phyloP scores from a whole-genome alignment of 257 asterid species.

The Solanum stenotomum region DNA sequence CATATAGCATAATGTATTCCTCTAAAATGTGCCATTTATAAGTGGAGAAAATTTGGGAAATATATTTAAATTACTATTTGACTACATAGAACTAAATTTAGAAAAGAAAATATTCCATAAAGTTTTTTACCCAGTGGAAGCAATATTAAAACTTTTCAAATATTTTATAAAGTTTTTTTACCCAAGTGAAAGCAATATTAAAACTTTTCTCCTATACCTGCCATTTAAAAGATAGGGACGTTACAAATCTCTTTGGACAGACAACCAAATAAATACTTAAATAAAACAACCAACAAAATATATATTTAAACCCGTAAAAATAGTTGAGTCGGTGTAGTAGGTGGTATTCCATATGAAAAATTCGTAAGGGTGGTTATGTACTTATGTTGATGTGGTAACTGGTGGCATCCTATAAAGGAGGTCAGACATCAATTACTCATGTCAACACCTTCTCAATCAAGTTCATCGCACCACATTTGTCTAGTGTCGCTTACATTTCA shows the following conservation, averaged over 20 bases:
- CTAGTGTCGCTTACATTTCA: background rate
- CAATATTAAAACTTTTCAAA: background rate
- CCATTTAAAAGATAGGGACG: background rate
- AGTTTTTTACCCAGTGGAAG: background rate
- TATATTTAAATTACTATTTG: background rate
- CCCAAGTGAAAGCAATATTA: background rate
- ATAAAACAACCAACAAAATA: background rate
- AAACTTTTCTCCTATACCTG: background rate
- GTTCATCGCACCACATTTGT: rapidly evolving
- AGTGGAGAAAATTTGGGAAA: background rate
- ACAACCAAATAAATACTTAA: background rate
- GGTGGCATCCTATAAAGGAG: background rate
- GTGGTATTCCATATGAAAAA: too few species aligned
- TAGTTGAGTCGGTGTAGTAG: too few species aligned
- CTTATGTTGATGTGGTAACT: background rate
- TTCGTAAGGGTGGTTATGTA: background rate
- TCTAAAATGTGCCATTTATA: background rate
- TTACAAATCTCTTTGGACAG: background rate
- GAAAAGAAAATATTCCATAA: background rate
- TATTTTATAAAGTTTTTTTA: background rate
- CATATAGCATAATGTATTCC: background rate
- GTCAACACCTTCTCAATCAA: background rate
- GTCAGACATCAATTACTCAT: background rate
- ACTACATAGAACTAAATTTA: background rate
- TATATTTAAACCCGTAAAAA: background rate